Evolutionary conservation across 352 stramenopile genomes (phyloP).

Genomic region (Phytophthora pinifolia): DNA sequence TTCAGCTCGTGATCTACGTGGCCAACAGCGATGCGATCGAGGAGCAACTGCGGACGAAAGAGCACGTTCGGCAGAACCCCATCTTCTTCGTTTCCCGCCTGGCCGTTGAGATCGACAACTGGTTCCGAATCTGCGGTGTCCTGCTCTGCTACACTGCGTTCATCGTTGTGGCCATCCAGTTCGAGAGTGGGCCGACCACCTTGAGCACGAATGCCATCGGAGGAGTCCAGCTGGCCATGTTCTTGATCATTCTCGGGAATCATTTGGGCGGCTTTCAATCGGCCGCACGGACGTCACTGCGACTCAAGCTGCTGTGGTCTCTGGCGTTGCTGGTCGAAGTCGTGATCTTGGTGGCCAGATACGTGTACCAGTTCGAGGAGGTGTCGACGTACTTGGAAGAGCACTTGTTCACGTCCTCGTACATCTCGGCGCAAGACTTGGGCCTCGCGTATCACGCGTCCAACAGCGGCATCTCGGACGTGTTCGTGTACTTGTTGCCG

Average conservation of each 20-base stretch:
- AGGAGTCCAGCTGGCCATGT: slow-evolving; percentile 53
- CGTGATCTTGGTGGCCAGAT: slow-evolving; percentile 64
- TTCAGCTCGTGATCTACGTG: slow-evolving; percentile 86
- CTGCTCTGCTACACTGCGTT: slow-evolving; percentile 74
- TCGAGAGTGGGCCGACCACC: slow-evolving; percentile 47
- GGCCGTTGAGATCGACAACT: slow-evolving; percentile 74
- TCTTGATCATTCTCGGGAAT: slow-evolving; percentile 67
- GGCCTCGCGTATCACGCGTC: slow-evolving; percentile 69
- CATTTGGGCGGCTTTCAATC: slow-evolving; percentile 70
- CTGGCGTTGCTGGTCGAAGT: slow-evolving; percentile 74
- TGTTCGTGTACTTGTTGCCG: slow-evolving; percentile 82
- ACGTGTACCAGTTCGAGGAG: slow-evolving; percentile 81
- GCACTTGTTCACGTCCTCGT: slow-evolving; percentile 68
- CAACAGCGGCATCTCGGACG: slow-evolving; percentile 53
- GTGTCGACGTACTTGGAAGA: slow-evolving; percentile 64
- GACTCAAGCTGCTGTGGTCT: slow-evolving; percentile 76
- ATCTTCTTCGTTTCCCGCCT: slow-evolving; percentile 76
- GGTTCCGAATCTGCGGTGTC: slow-evolving; percentile 64
- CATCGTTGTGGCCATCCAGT: slow-evolving; percentile 66
- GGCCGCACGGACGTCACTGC: slow-evolving; percentile 65
- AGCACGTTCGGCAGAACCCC: slow-evolving; percentile 67
- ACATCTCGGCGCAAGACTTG: slow-evolving; percentile 73
- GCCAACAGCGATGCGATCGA: slow-evolving; percentile 69
- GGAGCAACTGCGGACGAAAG: slow-evolving; percentile 58
- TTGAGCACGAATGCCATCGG: slow-evolving; percentile 74